A percentile compares a stretch with the other conserved stretches of the same genome.
phyloP scores from a whole-genome alignment of 352 stramenopile genomes.

The Phytopythium sindhum region DNA sequence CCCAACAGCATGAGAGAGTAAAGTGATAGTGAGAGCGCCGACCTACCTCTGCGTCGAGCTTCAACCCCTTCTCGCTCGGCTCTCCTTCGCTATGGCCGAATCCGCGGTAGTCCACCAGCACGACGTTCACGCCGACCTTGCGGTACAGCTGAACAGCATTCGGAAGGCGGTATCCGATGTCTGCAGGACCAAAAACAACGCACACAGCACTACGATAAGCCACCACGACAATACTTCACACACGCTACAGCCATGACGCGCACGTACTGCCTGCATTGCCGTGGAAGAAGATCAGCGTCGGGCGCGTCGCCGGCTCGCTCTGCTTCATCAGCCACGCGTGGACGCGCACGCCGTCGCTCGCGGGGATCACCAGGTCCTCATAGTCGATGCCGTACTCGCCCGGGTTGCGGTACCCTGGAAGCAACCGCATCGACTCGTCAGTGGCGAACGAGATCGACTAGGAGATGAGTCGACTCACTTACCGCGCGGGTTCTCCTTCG shows the following conservation, averaged over 20 bases:
- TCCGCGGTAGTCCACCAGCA: constrained; percentile 94
- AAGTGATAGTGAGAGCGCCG: background rate
- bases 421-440: constrained; percentile 5
- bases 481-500: constrained; percentile 78
- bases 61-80: constrained; percentile 87
- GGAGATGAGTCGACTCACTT: background rate
- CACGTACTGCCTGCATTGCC: constrained; percentile 90
- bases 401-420: constrained; percentile 83
- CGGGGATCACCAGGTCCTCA: constrained; percentile 86
- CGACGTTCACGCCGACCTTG: constrained; percentile 85
- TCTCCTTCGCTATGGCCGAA: constrained; percentile 90
- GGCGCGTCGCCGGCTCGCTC: constrained; percentile 33
- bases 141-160: constrained; percentile 91
- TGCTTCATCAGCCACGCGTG: constrained; percentile 93
- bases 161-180: constrained; percentile 92
- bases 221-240: background rate
- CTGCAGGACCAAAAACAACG: constrained; percentile 21
- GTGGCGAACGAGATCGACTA: background rate
- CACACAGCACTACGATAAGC: background rate
- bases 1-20: background rate
- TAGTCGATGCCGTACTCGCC: constrained; percentile 87
- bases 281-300: constrained; percentile 95
- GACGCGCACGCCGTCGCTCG: constrained; percentile 80
- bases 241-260: background rate
- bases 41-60: constrained; percentile 87